These are phyloP conservation scores for Lomentospora prolificans DNA, from an alignment of 2,329 filamentous ascomycete species.

Conservation along the genomic window DNA sequence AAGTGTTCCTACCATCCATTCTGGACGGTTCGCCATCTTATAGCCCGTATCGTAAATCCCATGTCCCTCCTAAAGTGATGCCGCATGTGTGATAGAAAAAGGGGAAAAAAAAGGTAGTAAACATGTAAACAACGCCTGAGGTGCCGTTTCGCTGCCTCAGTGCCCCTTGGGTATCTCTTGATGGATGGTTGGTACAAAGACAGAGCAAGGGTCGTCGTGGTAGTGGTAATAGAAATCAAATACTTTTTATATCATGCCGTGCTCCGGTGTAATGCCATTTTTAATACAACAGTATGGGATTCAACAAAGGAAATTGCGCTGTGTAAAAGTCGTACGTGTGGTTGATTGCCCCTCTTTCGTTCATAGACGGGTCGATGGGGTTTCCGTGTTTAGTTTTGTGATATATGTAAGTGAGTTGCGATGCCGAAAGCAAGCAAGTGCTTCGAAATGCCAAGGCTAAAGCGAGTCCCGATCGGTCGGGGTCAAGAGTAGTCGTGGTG, in stretches of 20 bases:
- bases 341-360: too few species aligned
- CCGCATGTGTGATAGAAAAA: not conserved
- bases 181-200: not conserved
- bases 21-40: not conserved
- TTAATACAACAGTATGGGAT: conserved; percentile 29
- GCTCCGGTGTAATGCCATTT: conserved; percentile 37
- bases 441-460: not conserved
- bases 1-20: not conserved
- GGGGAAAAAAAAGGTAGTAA: not conserved
- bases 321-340: not conserved
- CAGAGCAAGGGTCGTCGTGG: not conserved
- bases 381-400: too few species aligned
- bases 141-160: not conserved
- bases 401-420: conserved; percentile 4
- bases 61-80: not conserved
- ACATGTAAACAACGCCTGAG: not conserved
- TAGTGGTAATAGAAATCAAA: conserved; percentile 4
- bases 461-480: not conserved
- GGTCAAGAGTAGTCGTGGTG: conserved; percentile 3
- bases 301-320: conserved; percentile 11
- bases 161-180: not conserved
- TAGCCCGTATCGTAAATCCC: not conserved
- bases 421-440: not conserved
- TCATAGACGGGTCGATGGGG: too few species aligned
- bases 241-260: conserved; percentile 36